phyloP scores from a whole-genome alignment of 495 filamentous ascomycete genomes.

The Ramalina intermedia region DNA sequence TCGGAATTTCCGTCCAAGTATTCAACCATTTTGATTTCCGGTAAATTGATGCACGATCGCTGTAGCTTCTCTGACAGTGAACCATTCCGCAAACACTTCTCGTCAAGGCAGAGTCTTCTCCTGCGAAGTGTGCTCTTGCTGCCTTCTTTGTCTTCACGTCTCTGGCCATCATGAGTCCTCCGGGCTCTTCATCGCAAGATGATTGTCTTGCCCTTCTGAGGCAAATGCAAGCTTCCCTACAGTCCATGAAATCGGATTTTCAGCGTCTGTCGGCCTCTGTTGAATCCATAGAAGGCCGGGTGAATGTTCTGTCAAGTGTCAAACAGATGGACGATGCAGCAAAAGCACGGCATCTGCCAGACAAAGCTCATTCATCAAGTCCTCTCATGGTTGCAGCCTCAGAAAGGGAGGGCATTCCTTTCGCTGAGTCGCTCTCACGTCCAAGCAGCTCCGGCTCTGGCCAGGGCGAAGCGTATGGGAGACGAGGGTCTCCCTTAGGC shows the following conservation, averaged over 20 bases:
- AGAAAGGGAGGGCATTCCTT: neutral
- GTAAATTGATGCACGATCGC: too few species aligned
- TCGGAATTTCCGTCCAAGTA: too few species aligned
- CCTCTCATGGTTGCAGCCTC: too few species aligned
- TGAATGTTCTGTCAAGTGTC: conserved; percentile 43
- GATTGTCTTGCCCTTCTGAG: conserved; percentile 13
- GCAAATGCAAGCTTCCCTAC: conserved; percentile 19
- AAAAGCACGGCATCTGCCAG: neutral
- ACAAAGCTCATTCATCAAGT: too few species aligned
- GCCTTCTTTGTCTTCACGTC: too few species aligned
- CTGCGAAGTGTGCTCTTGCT: too few species aligned
- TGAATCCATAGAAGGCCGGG: conserved; percentile 49
- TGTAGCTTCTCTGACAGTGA: too few species aligned
- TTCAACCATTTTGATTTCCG: too few species aligned
- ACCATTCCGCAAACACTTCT: too few species aligned
- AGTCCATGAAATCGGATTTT: conserved; percentile 39
- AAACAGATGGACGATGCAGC: conserved; percentile 36
- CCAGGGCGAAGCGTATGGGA: neutral
- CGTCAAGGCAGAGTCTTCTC: too few species aligned
- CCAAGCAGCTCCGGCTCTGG: neutral
- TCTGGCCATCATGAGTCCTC: neutral
- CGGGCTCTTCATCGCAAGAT: neutral
- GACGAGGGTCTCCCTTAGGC: neutral
- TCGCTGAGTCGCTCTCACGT: neutral
- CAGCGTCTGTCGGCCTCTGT: conserved; percentile 43